These are phyloP conservation scores for Lasiodiplodia sp. DNA, from an alignment of 2,329 filamentous ascomycete species.

Conservation along the genomic window DNA sequence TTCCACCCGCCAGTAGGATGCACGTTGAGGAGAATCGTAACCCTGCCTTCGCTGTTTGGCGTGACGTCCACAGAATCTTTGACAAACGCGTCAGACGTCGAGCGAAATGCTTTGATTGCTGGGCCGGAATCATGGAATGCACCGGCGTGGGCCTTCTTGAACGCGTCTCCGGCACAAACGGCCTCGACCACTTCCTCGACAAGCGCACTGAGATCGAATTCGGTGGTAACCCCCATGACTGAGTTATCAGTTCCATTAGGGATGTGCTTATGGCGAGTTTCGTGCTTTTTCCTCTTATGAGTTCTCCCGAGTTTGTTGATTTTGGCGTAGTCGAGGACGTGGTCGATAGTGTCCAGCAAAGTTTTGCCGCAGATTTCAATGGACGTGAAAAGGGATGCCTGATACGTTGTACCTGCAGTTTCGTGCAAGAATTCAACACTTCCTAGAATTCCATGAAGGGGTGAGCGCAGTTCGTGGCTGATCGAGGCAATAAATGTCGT, in stretches of 20 bases:
- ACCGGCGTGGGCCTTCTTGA: constrained; percentile 29
- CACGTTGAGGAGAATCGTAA: constrained; percentile 28
- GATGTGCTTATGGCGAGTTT: neutral
- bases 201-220: constrained; percentile 27
- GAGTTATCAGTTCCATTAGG: constrained; percentile 25
- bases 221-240: constrained; percentile 28
- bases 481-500: constrained; percentile 52
- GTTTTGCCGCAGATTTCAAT: constrained; percentile 52
- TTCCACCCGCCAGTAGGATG: constrained; percentile 26
- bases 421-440: constrained; percentile 33
- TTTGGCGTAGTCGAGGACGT: constrained; percentile 44
- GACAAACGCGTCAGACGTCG: constrained; percentile 27
- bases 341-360: constrained; percentile 50
- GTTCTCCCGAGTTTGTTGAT: constrained; percentile 44
- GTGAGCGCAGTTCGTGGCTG: constrained; percentile 43
- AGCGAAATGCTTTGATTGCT: constrained; percentile 20
- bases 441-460: constrained; percentile 27
- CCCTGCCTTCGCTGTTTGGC: neutral
- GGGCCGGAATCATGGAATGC: constrained; percentile 24
- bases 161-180: constrained; percentile 29
- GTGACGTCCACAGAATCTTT: constrained; percentile 25
- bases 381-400: constrained; percentile 31
- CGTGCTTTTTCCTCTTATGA: constrained; percentile 31
- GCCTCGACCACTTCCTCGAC: constrained; percentile 30
- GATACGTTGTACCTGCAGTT: constrained; percentile 28